Evolutionary conservation across 345 rosid genomes (phyloP), one percentile per base, ranked within the genome.

Genomic region (Aurinia saxatilis): DNA sequence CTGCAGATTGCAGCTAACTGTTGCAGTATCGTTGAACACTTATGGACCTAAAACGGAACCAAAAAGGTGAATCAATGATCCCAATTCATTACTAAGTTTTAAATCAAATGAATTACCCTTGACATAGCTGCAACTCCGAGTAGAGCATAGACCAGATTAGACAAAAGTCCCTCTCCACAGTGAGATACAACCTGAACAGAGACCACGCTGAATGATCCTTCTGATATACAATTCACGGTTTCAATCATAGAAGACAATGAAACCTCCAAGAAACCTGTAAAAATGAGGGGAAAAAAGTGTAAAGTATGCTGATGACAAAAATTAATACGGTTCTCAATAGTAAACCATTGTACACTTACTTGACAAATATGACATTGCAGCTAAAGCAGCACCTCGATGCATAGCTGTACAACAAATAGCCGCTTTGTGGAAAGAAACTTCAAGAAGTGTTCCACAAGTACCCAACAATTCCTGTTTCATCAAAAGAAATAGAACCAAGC

Each of bases 91-190:
- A 45, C 37, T 39, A n/a, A 16, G 7, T 23, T 48, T 50, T 47
- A 56, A 44, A 27, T 33, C 29, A 1, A 18, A 42, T 18, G 14
- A 3, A 35, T 77, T 88, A 92, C 98, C 91, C 95, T 80, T 63
- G 98, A 86, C 96, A 91, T 86, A 67, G 98, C 96, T 40, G 96
- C 90, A 66, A 88, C 87, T 65, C 98, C 96, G 52, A 91, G 96
- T 73, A 91, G 74, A 73, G 95, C 96, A 82, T 91, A 91, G 57
- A 91, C 76, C 40, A 88, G 75, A 74, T 85, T 88, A 63, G 98
- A 91, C 54, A 88, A 78, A 53, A 92, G 93, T 52, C 96, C 96
- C 74, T 91, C 96, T 41, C 98, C 98, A 58, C 86, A 83, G 66
- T 68, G 91, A 66, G 87, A 83, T 70, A 81, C 73, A 66, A 88